phyloP scores from a whole-genome alignment of 225 moss, liverwort and hornwort genomes.

The Straminergon stramineum region DNA sequence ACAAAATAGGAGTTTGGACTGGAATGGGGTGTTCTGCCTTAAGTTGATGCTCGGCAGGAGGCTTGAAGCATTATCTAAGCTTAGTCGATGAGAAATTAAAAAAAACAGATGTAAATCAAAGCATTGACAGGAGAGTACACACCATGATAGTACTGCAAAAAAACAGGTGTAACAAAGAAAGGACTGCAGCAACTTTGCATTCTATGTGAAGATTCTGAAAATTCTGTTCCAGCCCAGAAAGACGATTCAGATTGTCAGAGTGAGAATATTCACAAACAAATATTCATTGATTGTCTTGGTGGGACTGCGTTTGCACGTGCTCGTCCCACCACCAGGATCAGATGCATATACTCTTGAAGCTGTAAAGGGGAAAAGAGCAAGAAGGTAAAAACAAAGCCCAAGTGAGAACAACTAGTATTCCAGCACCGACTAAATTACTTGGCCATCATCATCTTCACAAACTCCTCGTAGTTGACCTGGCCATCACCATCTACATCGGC shows the following conservation, averaged over 20 bases:
- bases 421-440: slow-evolving; percentile 20
- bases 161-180: not conserved
- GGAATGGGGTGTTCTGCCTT: not conserved
- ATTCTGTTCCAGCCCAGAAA: slow-evolving; percentile 12
- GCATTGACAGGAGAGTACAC: not conserved
- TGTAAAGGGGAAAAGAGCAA: not conserved
- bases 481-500: slow-evolving; percentile 91
- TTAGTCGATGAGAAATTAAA: not conserved
- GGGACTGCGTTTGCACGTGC: not conserved
- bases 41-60: not conserved
- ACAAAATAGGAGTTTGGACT: not conserved
- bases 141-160: not conserved
- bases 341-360: not conserved
- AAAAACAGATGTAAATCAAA: not conserved
- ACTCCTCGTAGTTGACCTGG: slow-evolving; percentile 93
- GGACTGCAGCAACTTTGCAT: not conserved
- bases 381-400: not conserved
- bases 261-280: slow-evolving; percentile 6
- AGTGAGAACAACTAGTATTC: not conserved
- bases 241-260: not conserved
- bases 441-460: slow-evolving; percentile 97
- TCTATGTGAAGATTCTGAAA: not conserved
- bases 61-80: not conserved
- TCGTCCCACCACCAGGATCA: not conserved
- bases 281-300: slow-evolving; percentile 16